phyloP scores from a whole-genome alignment of 805 yeast genomes.

The Saccharomycopsis schoenii region DNA sequence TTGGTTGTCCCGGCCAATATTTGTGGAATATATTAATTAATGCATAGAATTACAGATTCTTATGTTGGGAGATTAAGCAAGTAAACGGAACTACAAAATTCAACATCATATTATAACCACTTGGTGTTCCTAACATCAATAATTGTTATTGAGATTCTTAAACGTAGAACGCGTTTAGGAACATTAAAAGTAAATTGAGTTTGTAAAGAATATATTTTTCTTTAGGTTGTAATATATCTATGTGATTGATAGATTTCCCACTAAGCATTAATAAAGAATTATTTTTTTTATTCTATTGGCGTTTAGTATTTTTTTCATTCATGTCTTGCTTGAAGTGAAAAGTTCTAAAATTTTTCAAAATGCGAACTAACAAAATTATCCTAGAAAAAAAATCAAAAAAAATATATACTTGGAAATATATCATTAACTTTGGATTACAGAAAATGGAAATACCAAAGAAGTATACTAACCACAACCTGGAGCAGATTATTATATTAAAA shows the following conservation, averaged over 20 bases:
- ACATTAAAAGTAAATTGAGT: no score
- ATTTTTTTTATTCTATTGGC: not conserved
- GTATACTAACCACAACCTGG: no score
- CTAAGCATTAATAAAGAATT: no score
- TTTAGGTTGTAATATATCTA: no score
- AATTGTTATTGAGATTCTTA: no score
- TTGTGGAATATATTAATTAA: not conserved
- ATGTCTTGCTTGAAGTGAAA: not conserved
- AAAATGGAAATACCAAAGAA: no score
- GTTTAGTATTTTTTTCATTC: not conserved
- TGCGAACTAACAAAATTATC: not conserved
- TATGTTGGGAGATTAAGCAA: no score
- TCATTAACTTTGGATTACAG: not conserved
- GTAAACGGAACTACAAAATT: not conserved
- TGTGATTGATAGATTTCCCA: no score
- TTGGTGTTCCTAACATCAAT: no score
- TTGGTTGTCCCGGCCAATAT: not conserved
- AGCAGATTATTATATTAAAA: not conserved
- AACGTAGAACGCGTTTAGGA: no score
- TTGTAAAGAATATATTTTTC: no score
- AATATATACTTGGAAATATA: not conserved
- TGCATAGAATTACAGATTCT: not conserved
- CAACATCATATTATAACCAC: no score
- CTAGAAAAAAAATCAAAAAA: not conserved
- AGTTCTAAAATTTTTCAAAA: slow-evolving; percentile 1